Percentiles rank a stretch among this genome's conserved stretches.
These are phyloP conservation scores for Drosera spatulata DNA, from an alignment of 179 eudicot species.

Conservation along the genomic window DNA sequence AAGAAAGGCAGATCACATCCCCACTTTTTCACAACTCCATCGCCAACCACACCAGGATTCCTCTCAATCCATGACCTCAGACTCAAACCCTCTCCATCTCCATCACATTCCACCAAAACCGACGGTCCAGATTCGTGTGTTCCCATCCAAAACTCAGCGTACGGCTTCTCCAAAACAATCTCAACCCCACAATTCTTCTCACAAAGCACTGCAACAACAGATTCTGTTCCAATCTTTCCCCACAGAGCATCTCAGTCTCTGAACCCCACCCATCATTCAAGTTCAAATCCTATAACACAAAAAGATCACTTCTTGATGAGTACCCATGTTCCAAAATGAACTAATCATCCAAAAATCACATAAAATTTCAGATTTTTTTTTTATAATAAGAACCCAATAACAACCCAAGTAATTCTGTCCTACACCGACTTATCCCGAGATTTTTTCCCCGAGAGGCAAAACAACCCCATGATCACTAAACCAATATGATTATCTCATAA, in stretches of 20 bases:
- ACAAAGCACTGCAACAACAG: conserved; percentile 45
- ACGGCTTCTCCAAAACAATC: conserved; percentile 34
- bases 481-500: no score
- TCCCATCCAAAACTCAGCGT: conserved; percentile 95
- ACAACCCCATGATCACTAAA: no score
- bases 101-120: conserved; percentile 15
- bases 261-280: no score
- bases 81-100: conserved; percentile 17
- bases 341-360: no score
- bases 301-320: no score
- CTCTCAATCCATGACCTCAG: conserved; percentile 57
- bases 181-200: conserved; percentile 29
- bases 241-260: conserved; percentile 57
- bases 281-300: no score
- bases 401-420: no score
- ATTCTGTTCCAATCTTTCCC: conserved; percentile 55
- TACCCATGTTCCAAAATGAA: no score
- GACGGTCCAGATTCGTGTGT: conserved; percentile 88
- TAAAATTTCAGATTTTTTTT: no score
- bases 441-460: no score
- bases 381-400: no score
- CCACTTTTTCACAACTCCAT: conserved; percentile 57
- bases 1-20: conserved; percentile 70
- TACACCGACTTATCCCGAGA: no score
- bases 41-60: conserved; percentile 60